These are phyloP conservation scores for Fusarium sp. DNA, from an alignment of 2,329 filamentous ascomycete species.

Conservation along the genomic window DNA sequence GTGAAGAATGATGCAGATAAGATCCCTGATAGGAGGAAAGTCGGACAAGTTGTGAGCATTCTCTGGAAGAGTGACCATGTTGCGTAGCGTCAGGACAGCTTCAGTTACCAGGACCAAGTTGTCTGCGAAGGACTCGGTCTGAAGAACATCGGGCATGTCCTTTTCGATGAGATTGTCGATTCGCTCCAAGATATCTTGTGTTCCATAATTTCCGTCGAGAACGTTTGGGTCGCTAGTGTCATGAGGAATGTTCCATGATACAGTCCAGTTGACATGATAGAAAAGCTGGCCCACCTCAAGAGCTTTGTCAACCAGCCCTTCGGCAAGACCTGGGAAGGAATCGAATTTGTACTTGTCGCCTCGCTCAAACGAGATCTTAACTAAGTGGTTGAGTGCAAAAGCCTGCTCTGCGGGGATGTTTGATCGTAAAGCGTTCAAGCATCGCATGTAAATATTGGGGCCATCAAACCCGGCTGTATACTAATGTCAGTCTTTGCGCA, in stretches of 20 bases:
- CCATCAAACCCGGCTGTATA: conserved; percentile 71
- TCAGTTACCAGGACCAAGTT: conserved; percentile 83
- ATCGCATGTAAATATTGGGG: conserved; percentile 91
- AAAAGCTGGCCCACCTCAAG: conserved; percentile 82
- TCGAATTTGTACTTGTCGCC: conserved; percentile 97
- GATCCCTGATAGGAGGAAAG: conserved; percentile 79
- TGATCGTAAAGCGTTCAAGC: conserved; percentile 84
- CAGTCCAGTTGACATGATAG: conserved; percentile 83
- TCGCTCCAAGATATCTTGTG: conserved; percentile 69
- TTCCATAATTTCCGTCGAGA: conserved; percentile 61
- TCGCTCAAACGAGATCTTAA: conserved; percentile 94
- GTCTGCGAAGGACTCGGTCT: conserved; percentile 77
- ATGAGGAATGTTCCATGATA: conserved; percentile 71
- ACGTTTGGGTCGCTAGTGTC: conserved; percentile 64
- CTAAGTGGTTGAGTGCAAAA: conserved; percentile 92
- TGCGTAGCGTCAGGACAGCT: conserved; percentile 86
- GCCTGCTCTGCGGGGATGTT: conserved; percentile 83
- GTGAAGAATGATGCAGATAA: conserved; percentile 83
- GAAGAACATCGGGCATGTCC: conserved; percentile 74
- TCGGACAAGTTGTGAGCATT: conserved; percentile 86
- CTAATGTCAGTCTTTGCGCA: conserved; percentile 20
- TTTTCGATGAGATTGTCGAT: conserved; percentile 72
- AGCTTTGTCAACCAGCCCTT: conserved; percentile 87
- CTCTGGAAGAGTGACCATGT: conserved; percentile 94
- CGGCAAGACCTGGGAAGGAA: conserved; percentile 87